Percentiles rank a stretch among this genome's conserved stretches.
Conservation (phyloP, 768 basidiomycete genomes). For the Amanita phalloides region DNA sequence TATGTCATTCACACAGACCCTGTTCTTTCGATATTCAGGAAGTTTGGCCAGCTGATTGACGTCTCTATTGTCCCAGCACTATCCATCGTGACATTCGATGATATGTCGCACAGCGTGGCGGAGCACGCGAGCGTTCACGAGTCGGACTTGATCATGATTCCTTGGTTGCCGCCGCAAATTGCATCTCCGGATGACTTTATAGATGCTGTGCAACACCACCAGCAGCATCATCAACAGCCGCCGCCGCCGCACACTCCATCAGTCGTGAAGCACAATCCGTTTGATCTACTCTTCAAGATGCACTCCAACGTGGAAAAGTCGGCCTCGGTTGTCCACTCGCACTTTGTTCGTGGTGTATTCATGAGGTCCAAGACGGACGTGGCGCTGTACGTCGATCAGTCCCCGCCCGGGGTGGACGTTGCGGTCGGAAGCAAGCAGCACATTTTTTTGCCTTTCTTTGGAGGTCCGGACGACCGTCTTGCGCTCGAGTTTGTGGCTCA, state of each 20-base stretch:
- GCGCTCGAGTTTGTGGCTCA: conserved; percentile 81
- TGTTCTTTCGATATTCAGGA: conserved; percentile 60
- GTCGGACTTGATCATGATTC: conserved; percentile 72
- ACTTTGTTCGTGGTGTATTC: conserved; percentile 79
- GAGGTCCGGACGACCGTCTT: conserved; percentile 87
- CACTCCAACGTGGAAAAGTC: conserved; percentile 24
- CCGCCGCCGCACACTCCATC: conserved; percentile 3
- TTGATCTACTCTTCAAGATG: conserved; percentile 53
- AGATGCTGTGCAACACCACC: conserved; percentile 6
- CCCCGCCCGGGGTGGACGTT: conserved; percentile 22
- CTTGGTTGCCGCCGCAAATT: conserved; percentile 54
- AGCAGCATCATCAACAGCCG: conserved; percentile 7
- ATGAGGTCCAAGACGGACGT: conserved; percentile 63
- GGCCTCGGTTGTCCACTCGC: conserved; percentile 54
- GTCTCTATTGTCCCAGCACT: conserved; percentile 55
- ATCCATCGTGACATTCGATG: conserved; percentile 68
- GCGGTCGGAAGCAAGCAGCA: conserved; percentile 32
- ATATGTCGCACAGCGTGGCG: conserved; percentile 56
- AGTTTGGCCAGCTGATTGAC: conserved; percentile 65
- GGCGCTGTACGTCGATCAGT: conserved; percentile 71
- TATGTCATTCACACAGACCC: conserved; percentile 65
- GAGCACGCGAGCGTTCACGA: conserved; percentile 50
- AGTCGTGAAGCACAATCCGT: conserved; percentile 37
- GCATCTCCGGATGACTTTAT: conserved; percentile 10
- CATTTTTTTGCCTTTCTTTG: conserved; percentile 85